Evolutionary conservation across 2,329 filamentous ascomycete species (phyloP), one percentile per base, ranked within the genome.

Genomic region (Cladosporium oxysporum): DNA sequence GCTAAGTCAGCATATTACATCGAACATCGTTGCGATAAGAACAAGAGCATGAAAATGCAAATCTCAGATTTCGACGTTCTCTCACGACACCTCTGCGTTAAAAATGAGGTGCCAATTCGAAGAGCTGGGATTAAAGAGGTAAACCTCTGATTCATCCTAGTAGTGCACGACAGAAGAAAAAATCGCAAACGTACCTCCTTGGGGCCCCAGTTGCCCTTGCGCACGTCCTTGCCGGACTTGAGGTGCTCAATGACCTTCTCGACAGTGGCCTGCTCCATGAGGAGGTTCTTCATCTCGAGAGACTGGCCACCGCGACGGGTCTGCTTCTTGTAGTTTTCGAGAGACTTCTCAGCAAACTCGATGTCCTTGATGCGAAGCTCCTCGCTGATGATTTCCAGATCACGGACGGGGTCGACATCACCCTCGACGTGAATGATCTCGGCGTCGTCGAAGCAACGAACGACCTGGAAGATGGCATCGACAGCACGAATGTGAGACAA

Each of bases 71-170:
- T 69, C 85, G 85, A 87, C 83, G 84, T 91, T 85, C 90, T 97
- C 93, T 96, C 94, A 97, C 82, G 78, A 88, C 87, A 84, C 85
- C 90, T 92, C 90, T 84, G 88, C 91, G 83, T 86, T 86, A 88
- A 44, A 31, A 28, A 5, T 57, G 61, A 63, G 61, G 61, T 18
- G 35, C 61, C 61, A 28, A 52, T 90, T 98, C 94, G 90, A 97
- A 91, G 95, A 99, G 95, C 95, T 99, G 95, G 95, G 95, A 92
- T 96, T 93, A 86, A 93, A 91, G 91, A 93, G 92, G 91, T 86
- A 84, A 86, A 89, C 92, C 93, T 95, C 90, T 97, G 96, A 90
- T 89, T 98, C 95, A 98, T 98, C 95, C 97, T 90, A 75, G 79
- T 83, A 88, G 69, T 70, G 74, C 72, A 37, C 55, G 26, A 70